Evolutionary conservation across 75 land plant species (phyloP).

Genomic region (Sequoia sempervirens): DNA sequence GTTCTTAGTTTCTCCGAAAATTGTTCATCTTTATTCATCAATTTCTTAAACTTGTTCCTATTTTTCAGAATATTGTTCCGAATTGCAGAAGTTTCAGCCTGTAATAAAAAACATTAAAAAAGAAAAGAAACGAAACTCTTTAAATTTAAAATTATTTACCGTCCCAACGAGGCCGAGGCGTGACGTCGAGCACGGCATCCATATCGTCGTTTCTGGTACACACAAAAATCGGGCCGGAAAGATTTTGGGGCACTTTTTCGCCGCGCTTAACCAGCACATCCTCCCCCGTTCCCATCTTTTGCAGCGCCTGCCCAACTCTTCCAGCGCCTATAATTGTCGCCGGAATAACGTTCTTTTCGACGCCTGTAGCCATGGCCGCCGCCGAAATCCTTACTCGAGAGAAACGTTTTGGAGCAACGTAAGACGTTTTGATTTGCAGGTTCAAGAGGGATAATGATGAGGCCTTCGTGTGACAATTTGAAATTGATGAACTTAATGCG

Average conservation of each 20-base stretch:
- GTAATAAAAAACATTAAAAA: neutral
- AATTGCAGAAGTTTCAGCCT: too few relatives aligned
- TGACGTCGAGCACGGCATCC: conserved; percentile 74
- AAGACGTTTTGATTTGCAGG: neutral
- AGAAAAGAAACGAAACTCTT: neutral
- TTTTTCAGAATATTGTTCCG: too few relatives aligned
- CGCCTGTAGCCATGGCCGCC: conserved; percentile 15
- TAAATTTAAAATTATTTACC: conserved; percentile 32
- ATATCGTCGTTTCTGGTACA: conserved; percentile 95
- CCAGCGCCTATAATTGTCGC: conserved; percentile 93
- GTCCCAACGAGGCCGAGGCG: conserved; percentile 74
- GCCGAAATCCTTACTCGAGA: neutral
- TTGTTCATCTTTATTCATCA: too few relatives aligned
- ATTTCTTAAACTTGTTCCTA: too few relatives aligned
- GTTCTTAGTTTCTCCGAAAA: too few relatives aligned
- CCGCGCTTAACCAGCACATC: conserved; percentile 77
- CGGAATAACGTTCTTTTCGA: conserved; percentile 34
- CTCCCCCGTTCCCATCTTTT: conserved; percentile 68
- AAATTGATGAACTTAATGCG: neutral
- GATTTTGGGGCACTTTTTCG: conserved; percentile 63
- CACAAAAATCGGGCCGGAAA: conserved; percentile 83
- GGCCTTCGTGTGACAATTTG: neutral
- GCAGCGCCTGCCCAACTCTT: conserved; percentile 76
- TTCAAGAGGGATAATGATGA: neutral
- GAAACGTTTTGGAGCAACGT: too few relatives aligned